Conservation (phyloP, 2,329 filamentous ascomycete genomes). For the Phialophora verrucosa region DNA sequence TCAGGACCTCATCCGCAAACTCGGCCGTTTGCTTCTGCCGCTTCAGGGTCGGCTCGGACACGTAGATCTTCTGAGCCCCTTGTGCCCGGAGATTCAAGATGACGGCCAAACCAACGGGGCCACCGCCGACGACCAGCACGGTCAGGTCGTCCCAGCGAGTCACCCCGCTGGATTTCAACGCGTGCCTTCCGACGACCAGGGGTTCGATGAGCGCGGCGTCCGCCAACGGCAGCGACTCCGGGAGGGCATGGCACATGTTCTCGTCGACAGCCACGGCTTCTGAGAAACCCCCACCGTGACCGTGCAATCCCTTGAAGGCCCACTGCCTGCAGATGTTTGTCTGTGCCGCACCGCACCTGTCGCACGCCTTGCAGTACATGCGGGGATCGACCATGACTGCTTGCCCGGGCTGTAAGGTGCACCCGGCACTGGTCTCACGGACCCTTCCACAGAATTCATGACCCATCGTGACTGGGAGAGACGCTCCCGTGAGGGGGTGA, state of each 20-base stretch:
- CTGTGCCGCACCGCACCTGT: neutral
- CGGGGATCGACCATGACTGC: slow-evolving; percentile 21
- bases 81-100: slow-evolving; percentile 10
- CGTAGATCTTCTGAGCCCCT: slow-evolving; percentile 9
- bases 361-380: slow-evolving; percentile 12
- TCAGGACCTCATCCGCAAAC: slow-evolving; percentile 8
- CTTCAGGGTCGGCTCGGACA: slow-evolving; percentile 23
- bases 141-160: neutral
- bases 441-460: slow-evolving; percentile 25
- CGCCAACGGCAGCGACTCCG: slow-evolving; percentile 15
- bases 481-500: slow-evolving; percentile 16
- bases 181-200: slow-evolving; percentile 22
- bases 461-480: slow-evolving; percentile 9
- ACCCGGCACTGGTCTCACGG: neutral
- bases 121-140: slow-evolving; percentile 25
- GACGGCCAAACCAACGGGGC: slow-evolving; percentile 23
- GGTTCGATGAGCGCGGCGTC: slow-evolving; percentile 27
- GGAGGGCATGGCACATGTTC: slow-evolving; percentile 43
- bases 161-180: slow-evolving; percentile 36
- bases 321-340: slow-evolving; percentile 13
- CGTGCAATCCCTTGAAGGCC: slow-evolving; percentile 17
- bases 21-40: slow-evolving; percentile 9
- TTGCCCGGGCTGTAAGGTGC: slow-evolving; percentile 3
- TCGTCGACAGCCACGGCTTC: slow-evolving; percentile 42
- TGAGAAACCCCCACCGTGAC: neutral